These are phyloP conservation scores for Tuber melanosporum DNA, from an alignment of 495 filamentous ascomycete genomes.

Conservation along the genomic window DNA sequence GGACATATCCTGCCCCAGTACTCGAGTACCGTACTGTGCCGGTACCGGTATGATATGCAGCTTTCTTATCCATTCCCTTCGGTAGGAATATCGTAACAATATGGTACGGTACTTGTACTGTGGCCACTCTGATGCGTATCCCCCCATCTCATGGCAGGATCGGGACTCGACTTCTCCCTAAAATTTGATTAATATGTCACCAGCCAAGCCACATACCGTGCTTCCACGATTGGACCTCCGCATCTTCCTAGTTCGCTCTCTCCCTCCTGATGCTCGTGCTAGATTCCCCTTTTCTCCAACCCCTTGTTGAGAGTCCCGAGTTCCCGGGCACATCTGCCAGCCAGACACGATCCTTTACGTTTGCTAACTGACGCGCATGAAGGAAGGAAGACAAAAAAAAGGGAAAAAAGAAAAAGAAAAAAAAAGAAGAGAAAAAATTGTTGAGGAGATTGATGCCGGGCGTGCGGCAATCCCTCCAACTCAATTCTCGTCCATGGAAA, in stretches of 20 bases:
- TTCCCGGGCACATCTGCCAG: constrained; percentile 20
- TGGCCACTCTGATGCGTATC: not conserved
- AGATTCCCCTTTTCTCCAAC: not conserved
- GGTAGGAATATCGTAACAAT: not conserved
- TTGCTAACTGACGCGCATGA: constrained; percentile 2
- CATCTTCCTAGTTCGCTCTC: not conserved
- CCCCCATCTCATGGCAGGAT: constrained; percentile 10
- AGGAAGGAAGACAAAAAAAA: constrained; percentile 7
- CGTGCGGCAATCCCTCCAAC: not conserved
- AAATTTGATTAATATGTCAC: not conserved
- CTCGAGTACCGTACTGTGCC: too few relatives aligned
- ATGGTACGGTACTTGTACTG: not conserved
- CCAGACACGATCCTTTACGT: not conserved
- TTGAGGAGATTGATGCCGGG: not conserved
- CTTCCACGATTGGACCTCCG: not conserved
- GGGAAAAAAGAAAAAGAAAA: not conserved
- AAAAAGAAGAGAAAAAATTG: not conserved
- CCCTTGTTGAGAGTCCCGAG: constrained; percentile 8
- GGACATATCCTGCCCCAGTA: too few relatives aligned
- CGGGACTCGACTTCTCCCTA: not conserved
- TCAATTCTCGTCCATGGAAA: not conserved
- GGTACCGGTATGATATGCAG: not conserved
- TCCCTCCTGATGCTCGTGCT: not conserved
- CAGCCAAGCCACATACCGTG: not conserved
- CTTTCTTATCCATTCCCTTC: not conserved